phyloP scores from a whole-genome alignment of 768 basidiomycete species.

The Naganishia kalamii region DNA sequence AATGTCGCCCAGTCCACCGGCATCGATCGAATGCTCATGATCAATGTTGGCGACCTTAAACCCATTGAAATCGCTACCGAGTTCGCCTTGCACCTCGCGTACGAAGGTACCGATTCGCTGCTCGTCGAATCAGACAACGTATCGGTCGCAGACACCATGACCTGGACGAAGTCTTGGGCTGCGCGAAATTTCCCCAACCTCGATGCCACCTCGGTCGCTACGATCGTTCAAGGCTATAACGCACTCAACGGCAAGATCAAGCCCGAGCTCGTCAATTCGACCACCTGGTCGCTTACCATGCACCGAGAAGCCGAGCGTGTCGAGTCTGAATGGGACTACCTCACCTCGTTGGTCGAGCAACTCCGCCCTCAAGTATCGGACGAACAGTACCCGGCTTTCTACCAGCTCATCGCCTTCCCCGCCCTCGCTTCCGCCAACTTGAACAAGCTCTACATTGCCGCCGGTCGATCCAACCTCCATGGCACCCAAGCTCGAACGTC shows the following conservation, averaged over 20 bases:
- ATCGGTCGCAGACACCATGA: conserved; percentile 49
- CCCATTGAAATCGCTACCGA: conserved; percentile 66
- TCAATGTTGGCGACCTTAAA: conserved; percentile 72
- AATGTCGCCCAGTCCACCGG: conserved; percentile 59
- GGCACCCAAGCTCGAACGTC: conserved; percentile 62
- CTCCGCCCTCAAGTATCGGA: conserved; percentile 56
- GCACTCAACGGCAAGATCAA: conserved; percentile 52
- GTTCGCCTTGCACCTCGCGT: conserved; percentile 62
- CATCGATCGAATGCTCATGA: conserved; percentile 60
- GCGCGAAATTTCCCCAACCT: neutral
- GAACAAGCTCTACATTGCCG: conserved; percentile 55
- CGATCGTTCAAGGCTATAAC: conserved; percentile 57
- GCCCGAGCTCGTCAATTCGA: conserved; percentile 60
- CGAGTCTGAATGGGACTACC: conserved; percentile 52
- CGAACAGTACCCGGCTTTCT: conserved; percentile 57
- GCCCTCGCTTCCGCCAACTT: conserved; percentile 58
- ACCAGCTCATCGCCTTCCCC: conserved; percentile 65
- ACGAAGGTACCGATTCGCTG: conserved; percentile 60
- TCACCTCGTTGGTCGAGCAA: conserved; percentile 53
- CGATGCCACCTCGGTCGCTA: neutral
- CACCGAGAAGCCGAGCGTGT: conserved; percentile 65
- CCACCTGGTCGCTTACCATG: conserved; percentile 60
- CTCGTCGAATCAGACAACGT: conserved; percentile 65
- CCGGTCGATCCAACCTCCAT: conserved; percentile 57
- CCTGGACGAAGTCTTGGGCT: conserved; percentile 34